These are phyloP conservation scores for Rhodotorula sp. DNA, from an alignment of 1,284 basidiomycete genomes.

Conservation along the genomic window DNA sequence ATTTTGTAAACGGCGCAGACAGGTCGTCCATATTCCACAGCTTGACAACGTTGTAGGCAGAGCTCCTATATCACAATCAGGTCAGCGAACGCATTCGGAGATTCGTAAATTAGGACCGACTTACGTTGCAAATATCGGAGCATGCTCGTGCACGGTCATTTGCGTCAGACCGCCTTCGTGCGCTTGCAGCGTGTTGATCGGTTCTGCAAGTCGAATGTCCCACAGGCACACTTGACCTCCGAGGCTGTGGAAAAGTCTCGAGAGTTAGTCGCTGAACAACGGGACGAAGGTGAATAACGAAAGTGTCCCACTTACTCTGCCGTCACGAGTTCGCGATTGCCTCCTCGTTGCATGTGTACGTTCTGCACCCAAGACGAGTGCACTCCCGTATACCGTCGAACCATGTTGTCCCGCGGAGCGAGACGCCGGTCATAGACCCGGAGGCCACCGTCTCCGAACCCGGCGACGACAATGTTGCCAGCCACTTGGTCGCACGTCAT, in stretches of 20 bases:
- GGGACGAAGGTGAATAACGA: constrained; percentile 7
- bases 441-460: constrained; percentile 89
- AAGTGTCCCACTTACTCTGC: constrained; percentile 62
- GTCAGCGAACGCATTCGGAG: not conserved
- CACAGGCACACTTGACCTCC: constrained; percentile 89
- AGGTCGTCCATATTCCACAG: constrained; percentile 42
- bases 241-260: constrained; percentile 56
- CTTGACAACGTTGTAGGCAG: constrained; percentile 42
- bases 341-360: constrained; percentile 77
- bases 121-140: constrained; percentile 82
- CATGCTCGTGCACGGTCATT: constrained; percentile 82
- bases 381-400: constrained; percentile 66
- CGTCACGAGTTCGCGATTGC: constrained; percentile 75
- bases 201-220: constrained; percentile 75
- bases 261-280: constrained; percentile 1
- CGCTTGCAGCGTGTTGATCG: constrained; percentile 65
- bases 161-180: constrained; percentile 72
- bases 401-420: constrained; percentile 78
- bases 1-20: constrained; percentile 42
- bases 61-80: constrained; percentile 1
- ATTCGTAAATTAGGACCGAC: constrained; percentile 44
- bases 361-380: constrained; percentile 91
- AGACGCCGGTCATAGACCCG: constrained; percentile 88
- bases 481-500: constrained; percentile 76
- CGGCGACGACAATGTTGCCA: constrained; percentile 77